These are phyloP conservation scores for Niveomyces coronatus DNA, from an alignment of 2,329 filamentous ascomycete genomes.

Conservation along the genomic window DNA sequence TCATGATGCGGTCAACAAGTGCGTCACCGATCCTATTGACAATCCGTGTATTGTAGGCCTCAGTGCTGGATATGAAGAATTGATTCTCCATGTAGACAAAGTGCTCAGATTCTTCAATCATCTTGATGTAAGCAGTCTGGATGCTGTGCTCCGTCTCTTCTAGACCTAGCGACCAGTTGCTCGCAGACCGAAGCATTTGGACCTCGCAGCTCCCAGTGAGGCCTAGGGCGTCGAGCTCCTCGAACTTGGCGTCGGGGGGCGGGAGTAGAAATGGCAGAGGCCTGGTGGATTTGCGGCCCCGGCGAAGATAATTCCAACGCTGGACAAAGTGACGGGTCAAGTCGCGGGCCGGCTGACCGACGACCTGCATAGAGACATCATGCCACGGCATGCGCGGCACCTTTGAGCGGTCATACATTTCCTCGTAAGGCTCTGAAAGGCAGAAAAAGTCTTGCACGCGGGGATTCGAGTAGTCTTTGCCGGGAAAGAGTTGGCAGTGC, in stretches of 20 bases:
- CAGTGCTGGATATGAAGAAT: constrained; percentile 91
- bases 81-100: constrained; percentile 99
- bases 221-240: constrained; percentile 78
- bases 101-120: constrained; percentile 91
- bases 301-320: constrained; percentile 92
- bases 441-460: constrained; percentile 91
- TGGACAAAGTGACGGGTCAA: constrained; percentile 94
- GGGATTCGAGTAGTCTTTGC: constrained; percentile 97
- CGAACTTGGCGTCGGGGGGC: constrained; percentile 79
- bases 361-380: constrained; percentile 94
- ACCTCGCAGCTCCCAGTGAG: constrained; percentile 93
- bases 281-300: constrained; percentile 83
- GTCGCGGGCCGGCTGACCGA: constrained; percentile 90
- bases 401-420: constrained; percentile 92
- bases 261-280: constrained; percentile 90
- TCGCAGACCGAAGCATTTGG: constrained; percentile 85
- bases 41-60: constrained; percentile 78
- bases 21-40: constrained; percentile 92
- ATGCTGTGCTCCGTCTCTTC: constrained; percentile 88
- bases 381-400: constrained; percentile 97
- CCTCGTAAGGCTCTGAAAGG: constrained; percentile 88
- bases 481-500: constrained; percentile 91
- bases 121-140: constrained; percentile 86
- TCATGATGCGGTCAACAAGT: constrained; percentile 80
- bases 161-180: constrained; percentile 84